A percentile compares a stretch with the other conserved stretches of the same genome.
Evolutionary conservation across 2,329 filamentous ascomycete species (phyloP).

Genomic region (Fusarium albidum): DNA sequence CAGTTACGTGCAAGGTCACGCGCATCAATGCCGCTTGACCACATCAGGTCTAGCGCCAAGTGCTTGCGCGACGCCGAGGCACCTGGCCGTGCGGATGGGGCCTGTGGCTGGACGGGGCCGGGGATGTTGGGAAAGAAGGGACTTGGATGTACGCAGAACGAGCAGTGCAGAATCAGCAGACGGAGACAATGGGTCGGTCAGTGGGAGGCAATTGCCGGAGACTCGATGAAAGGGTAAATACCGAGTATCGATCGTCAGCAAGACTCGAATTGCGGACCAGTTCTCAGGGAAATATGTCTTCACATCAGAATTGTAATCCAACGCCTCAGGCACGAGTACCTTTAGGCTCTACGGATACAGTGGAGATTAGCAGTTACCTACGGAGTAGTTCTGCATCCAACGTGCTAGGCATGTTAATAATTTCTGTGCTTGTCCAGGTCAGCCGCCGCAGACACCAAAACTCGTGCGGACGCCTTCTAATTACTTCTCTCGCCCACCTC

Average conservation of each 20-base stretch:
- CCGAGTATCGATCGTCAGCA: neutral
- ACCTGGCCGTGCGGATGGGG: constrained; percentile 2
- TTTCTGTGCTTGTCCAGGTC: constrained; percentile 38
- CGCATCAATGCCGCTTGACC: neutral
- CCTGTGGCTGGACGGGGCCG: neutral
- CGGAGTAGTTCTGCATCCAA: neutral
- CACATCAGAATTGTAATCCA: too few relatives aligned
- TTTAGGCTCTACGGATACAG: neutral
- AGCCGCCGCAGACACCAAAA: constrained; percentile 33
- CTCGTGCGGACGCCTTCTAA: constrained; percentile 25
- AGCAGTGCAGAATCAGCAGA: constrained; percentile 3
- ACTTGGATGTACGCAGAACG: neutral
- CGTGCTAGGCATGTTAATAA: constrained; percentile 32
- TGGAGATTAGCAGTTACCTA: too few relatives aligned
- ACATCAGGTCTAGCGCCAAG: neutral
- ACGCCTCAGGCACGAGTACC: neutral
- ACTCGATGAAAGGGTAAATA: neutral
- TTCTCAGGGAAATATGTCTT: neutral
- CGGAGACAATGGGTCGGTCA: constrained; percentile 7
- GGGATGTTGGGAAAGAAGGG: neutral
- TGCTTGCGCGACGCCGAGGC: constrained; percentile 1
- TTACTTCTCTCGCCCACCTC: constrained; percentile 20
- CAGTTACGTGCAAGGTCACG: constrained; percentile 16
- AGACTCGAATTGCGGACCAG: neutral
- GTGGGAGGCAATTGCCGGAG: neutral